Percentiles rank a stretch among this genome's conserved stretches.
Evolutionary conservation across 176 grass and related monocot species (phyloP).

Genomic region (Phragmites australis): DNA sequence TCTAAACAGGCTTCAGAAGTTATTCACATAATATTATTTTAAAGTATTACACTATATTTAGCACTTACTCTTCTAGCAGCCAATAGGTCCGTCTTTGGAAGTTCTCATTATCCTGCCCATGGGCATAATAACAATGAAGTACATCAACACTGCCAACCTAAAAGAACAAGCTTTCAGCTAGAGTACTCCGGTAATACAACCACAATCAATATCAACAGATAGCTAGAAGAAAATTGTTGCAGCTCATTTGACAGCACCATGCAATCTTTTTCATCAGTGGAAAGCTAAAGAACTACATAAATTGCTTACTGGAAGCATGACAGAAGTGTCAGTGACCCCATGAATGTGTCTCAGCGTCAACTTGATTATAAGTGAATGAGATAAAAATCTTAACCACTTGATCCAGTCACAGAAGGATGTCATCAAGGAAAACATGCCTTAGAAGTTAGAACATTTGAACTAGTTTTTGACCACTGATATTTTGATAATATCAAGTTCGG

Average conservation of each 20-base stretch:
- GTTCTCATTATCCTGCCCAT: constrained; percentile 88
- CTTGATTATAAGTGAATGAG: not conserved
- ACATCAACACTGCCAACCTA: constrained; percentile 99
- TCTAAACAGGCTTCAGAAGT: constrained; percentile 9
- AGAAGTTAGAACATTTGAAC: not conserved
- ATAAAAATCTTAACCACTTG: not conserved
- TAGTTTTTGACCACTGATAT: not conserved
- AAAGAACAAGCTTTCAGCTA: constrained; percentile 27
- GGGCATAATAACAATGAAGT: constrained; percentile 99
- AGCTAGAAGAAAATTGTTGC: not conserved
- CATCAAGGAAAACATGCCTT: constrained; percentile 4
- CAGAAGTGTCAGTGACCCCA: not conserved
- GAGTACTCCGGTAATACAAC: constrained; percentile 20
- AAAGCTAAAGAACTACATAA: not conserved
- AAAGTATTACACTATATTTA: constrained; percentile 3
- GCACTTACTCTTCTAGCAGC: constrained; percentile 95
- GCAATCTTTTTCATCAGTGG: constrained; percentile 2
- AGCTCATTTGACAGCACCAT: not conserved
- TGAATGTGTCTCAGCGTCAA: not conserved
- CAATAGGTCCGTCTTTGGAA: constrained; percentile 99
- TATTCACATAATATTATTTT: constrained; percentile 27
- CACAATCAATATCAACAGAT: constrained; percentile 29
- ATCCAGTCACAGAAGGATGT: not conserved
- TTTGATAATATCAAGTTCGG: not conserved
- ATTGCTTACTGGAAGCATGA: not conserved